phyloP scores from a whole-genome alignment of 108 stramenopile species.

The Conticribra guillardii region DNA sequence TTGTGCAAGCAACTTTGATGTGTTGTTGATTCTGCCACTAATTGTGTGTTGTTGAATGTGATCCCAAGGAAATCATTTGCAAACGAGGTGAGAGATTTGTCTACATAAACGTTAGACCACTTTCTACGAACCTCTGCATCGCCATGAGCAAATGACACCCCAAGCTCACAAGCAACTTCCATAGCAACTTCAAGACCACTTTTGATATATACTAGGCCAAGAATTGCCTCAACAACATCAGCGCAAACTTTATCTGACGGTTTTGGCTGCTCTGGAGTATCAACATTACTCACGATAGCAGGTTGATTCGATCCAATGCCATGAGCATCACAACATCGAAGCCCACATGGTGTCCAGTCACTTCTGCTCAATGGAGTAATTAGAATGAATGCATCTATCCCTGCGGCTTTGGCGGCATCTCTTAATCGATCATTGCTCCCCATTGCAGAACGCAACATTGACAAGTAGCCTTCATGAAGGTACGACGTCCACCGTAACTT shows the following conservation, averaged over 20 bases:
- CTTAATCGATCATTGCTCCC: constrained; percentile 52
- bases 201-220: constrained; percentile 62
- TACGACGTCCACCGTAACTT: constrained; percentile 30
- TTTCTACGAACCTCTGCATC: constrained; percentile 14
- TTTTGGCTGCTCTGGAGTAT: neutral
- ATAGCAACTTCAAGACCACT: constrained; percentile 43
- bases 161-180: constrained; percentile 52
- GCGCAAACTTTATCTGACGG: constrained; percentile 42
- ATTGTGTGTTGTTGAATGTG: constrained; percentile 31
- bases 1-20: constrained; percentile 60
- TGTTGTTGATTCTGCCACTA: constrained; percentile 62
- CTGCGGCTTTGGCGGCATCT: constrained; percentile 25
- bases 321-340: constrained; percentile 7
- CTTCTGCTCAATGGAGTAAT: constrained; percentile 42
- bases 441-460: constrained; percentile 57
- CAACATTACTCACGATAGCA: constrained; percentile 1
- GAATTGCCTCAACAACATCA: constrained; percentile 65
- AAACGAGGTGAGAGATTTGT: constrained; percentile 2
- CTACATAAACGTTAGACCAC: constrained; percentile 6
- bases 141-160: constrained; percentile 38
- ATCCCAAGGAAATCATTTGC: constrained; percentile 21
- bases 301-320: neutral
- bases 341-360: constrained; percentile 50
- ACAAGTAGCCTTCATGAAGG: constrained; percentile 68
- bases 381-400: constrained; percentile 50